Percentiles rank a stretch among this genome's conserved stretches.
Conservation (phyloP, 2,329 filamentous ascomycete genomes). For the Chrysoporthe cubensis region DNA sequence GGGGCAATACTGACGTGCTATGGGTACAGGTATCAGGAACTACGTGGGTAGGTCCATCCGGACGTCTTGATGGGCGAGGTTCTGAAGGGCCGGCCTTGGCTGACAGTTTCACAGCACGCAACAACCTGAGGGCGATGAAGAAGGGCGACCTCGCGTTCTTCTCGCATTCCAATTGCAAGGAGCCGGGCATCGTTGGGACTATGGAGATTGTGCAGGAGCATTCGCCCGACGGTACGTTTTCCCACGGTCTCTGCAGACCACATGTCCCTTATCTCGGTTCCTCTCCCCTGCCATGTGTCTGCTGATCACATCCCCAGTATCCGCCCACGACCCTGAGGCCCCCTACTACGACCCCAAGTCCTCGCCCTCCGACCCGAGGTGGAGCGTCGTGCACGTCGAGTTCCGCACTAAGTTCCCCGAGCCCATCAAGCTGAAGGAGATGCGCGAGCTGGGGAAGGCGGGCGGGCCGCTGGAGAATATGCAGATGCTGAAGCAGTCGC, state of each 20-base stretch:
- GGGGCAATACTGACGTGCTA: constrained; percentile 28
- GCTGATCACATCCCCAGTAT: constrained; percentile 49
- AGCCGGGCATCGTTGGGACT: constrained; percentile 82
- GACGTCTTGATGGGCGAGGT: too few species aligned
- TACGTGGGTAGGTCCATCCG: constrained; percentile 33
- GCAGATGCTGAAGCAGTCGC: constrained; percentile 81
- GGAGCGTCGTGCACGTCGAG: constrained; percentile 87
- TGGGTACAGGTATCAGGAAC: constrained; percentile 39
- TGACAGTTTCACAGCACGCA: constrained; percentile 61
- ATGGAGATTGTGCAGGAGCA: constrained; percentile 90
- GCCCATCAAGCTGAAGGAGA: constrained; percentile 70
- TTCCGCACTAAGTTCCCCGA: constrained; percentile 82
- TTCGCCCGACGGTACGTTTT: constrained; percentile 71
- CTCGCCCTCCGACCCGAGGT: constrained; percentile 70
- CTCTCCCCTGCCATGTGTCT: not conserved
- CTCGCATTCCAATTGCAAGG: constrained; percentile 93
- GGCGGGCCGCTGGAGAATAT: constrained; percentile 69
- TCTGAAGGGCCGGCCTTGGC: not conserved
- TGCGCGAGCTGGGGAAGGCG: constrained; percentile 65
- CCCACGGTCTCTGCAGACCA: not conserved
- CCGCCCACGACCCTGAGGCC: constrained; percentile 70
- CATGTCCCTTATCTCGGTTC: not conserved
- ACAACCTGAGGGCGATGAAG: constrained; percentile 91
- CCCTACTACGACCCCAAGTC: constrained; percentile 87
- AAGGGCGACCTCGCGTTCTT: constrained; percentile 93